Evolutionary conservation across 495 filamentous ascomycete species (phyloP).

Genomic region (Neurospora sp.): DNA sequence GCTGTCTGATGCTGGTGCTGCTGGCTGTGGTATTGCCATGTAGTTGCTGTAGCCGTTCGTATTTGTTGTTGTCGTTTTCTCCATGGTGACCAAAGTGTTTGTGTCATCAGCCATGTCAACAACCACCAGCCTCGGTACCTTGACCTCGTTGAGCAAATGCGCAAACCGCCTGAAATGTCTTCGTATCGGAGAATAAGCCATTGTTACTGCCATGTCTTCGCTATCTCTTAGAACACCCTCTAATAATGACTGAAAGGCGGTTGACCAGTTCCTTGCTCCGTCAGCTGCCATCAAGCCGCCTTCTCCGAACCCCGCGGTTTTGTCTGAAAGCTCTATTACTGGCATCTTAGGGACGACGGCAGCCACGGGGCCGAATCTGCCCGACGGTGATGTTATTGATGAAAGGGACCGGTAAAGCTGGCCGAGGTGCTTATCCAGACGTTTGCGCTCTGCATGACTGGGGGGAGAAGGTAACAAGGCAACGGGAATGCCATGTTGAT

Average conservation of each 20-base stretch:
- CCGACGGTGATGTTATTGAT: conserved; percentile 24
- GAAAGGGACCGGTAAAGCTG: conserved; percentile 25
- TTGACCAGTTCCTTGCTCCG: conserved; percentile 26
- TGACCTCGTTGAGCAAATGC: conserved; percentile 30
- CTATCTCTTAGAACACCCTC: conserved; percentile 34
- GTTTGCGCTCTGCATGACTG: conserved; percentile 7
- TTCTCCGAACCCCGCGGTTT: not conserved
- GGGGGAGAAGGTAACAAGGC: conserved; percentile 14
- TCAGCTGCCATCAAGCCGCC: conserved; percentile 3
- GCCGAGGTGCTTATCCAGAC: conserved; percentile 25
- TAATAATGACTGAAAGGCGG: conserved; percentile 37
- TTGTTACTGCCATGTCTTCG: conserved; percentile 35
- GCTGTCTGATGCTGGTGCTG: not conserved
- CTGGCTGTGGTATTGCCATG: not conserved
- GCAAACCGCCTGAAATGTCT: conserved; percentile 26
- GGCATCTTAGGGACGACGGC: conserved; percentile 16
- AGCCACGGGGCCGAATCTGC: conserved; percentile 27
- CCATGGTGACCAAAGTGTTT: conserved; percentile 23
- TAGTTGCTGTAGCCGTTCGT: not conserved
- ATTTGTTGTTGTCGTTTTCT: not conserved
- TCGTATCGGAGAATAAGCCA: conserved; percentile 32
- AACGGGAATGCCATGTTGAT: conserved; percentile 18
- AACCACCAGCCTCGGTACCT: conserved; percentile 26
- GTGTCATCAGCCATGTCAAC: conserved; percentile 24
- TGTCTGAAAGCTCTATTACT: not conserved